These are phyloP conservation scores for Rhodotorula sphaerocarpa DNA, from an alignment of 768 basidiomycete species.

Conservation along the genomic window DNA sequence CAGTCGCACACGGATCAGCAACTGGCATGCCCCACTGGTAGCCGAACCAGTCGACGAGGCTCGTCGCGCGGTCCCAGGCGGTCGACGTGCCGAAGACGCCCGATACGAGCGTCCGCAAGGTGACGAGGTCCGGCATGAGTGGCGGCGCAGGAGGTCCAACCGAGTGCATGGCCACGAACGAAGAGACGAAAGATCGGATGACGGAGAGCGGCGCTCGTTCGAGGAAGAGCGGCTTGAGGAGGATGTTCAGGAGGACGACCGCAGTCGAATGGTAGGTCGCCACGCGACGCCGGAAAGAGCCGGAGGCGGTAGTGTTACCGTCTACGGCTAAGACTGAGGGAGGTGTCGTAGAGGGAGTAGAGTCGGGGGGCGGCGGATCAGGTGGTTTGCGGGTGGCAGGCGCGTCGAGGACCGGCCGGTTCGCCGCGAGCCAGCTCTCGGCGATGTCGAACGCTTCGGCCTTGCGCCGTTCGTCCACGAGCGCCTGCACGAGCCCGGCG, in stretches of 20 bases:
- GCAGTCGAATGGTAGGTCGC: constrained; percentile 48
- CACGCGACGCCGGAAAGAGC: neutral
- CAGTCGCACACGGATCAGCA: neutral
- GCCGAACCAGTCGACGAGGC: constrained; percentile 11
- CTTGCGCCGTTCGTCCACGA: neutral
- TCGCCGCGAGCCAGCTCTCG: constrained; percentile 12
- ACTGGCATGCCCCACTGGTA: neutral
- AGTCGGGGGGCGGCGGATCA: neutral
- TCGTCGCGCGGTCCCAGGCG: neutral
- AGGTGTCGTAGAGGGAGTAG: neutral
- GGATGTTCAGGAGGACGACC: constrained; percentile 50
- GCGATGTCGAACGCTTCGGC: constrained; percentile 15
- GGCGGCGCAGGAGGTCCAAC: neutral
- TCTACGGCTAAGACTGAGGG: neutral
- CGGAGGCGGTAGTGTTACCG: neutral
- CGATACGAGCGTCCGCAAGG: constrained; percentile 8
- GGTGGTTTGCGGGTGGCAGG: neutral
- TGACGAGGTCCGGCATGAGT: neutral
- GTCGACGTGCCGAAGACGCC: neutral
- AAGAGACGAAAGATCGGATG: constrained; percentile 4
- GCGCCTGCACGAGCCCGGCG: constrained; percentile 8
- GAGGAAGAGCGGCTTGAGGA: constrained; percentile 54
- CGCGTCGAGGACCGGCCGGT: neutral
- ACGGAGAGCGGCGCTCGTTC: constrained; percentile 1
- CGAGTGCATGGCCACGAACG: neutral